A percentile compares a stretch with the other conserved stretches of the same genome.
These are phyloP conservation scores for Rhodotorula sp. DNA, from an alignment of 1,284 basidiomycete genomes.

Conservation along the genomic window DNA sequence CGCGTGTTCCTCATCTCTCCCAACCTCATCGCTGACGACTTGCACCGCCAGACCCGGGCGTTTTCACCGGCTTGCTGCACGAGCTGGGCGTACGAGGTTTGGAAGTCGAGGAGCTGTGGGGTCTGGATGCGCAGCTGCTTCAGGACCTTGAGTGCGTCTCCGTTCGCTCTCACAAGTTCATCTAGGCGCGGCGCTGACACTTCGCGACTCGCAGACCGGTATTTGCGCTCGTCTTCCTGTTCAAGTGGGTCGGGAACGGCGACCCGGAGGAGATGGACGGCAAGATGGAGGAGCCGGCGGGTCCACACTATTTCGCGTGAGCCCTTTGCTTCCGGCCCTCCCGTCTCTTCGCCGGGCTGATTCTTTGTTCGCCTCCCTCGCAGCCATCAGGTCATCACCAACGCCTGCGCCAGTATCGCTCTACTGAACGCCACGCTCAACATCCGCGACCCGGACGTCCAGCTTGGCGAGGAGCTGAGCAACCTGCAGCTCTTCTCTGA, in stretches of 20 bases:
- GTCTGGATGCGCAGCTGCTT: slow-evolving; percentile 71
- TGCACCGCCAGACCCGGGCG: slow-evolving; percentile 47
- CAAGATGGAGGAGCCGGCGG: slow-evolving; percentile 22
- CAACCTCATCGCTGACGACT: background rate
- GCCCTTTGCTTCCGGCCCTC: background rate
- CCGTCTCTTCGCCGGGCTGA: too few relatives aligned
- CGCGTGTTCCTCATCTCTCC: background rate
- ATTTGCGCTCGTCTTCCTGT: slow-evolving; percentile 84
- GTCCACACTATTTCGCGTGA: slow-evolving; percentile 40
- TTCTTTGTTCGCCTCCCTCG: too few relatives aligned
- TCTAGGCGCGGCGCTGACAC: background rate
- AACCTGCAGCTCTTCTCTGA: slow-evolving; percentile 74
- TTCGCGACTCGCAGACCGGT: slow-evolving; percentile 56
- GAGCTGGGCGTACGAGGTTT: slow-evolving; percentile 54
- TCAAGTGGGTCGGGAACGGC: slow-evolving; percentile 65
- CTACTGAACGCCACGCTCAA: slow-evolving; percentile 91
- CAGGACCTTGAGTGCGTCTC: slow-evolving; percentile 58
- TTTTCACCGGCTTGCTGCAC: slow-evolving; percentile 53
- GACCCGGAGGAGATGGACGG: slow-evolving; percentile 52
- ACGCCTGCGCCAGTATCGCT: slow-evolving; percentile 76
- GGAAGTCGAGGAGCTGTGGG: slow-evolving; percentile 64
- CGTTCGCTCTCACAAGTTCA: background rate
- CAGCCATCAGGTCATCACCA: slow-evolving; percentile 69
- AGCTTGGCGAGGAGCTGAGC: slow-evolving; percentile 66
- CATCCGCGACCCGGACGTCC: slow-evolving; percentile 59